These are phyloP conservation scores for Chaetomiaceae sp. DNA, from an alignment of 2,329 filamentous ascomycete species.

Conservation along the genomic window DNA sequence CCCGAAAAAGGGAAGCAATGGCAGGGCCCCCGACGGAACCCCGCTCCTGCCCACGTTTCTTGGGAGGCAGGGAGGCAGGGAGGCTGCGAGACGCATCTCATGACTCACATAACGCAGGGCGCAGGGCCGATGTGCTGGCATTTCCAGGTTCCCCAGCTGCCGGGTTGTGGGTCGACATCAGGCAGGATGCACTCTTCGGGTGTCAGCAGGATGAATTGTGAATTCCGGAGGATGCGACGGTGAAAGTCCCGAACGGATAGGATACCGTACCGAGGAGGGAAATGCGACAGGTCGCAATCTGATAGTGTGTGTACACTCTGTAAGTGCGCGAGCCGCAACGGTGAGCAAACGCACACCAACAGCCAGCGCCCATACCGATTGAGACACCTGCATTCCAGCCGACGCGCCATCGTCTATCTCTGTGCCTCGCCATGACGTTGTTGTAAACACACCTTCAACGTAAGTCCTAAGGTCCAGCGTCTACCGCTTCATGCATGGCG, in stretches of 20 bases:
- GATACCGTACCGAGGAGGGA: not conserved
- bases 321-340: too few species aligned
- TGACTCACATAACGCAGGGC: conserved; percentile 13
- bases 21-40: not conserved
- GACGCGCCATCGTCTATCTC: too few species aligned
- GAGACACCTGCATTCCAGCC: too few species aligned
- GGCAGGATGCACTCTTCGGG: not conserved
- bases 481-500: not conserved
- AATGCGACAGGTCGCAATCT: not conserved
- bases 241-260: too few species aligned
- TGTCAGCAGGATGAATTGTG: conserved; percentile 6
- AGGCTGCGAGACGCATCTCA: conserved; percentile 3
- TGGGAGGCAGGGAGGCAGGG: too few species aligned
- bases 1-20: too few species aligned
- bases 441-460: too few species aligned
- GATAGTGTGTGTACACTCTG: not conserved
- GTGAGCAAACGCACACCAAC: not conserved
- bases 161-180: conserved; percentile 5
- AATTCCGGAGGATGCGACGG: not conserved
- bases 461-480: not conserved
- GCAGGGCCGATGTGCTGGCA: not conserved
- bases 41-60: conserved; percentile 7
- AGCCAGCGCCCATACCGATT: not conserved
- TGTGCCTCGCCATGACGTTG: too few species aligned
- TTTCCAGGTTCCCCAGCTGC: not conserved